Evolutionary conservation across 495 filamentous ascomycete genomes (phyloP).

Genomic region (Penicillium samsonianum): DNA sequence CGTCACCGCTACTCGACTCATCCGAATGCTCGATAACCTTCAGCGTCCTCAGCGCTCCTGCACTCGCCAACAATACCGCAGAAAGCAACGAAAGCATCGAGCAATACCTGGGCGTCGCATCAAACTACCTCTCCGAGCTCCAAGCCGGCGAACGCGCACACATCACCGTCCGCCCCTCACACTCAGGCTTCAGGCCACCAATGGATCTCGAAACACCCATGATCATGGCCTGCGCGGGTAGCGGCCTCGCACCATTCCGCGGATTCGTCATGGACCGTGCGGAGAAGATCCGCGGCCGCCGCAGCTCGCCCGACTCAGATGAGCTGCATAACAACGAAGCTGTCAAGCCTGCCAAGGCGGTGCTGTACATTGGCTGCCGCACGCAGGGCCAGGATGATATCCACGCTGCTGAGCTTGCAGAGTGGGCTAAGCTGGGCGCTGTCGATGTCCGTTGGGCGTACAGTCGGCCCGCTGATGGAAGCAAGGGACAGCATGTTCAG

Average conservation of each 20-base stretch:
- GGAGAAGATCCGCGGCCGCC: slow-evolving; percentile 52
- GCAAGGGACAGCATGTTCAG: slow-evolving; percentile 56
- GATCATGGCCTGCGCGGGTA: slow-evolving; percentile 62
- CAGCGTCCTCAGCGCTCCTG: slow-evolving; percentile 59
- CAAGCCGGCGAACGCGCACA: slow-evolving; percentile 60
- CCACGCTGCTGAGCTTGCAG: slow-evolving; percentile 58
- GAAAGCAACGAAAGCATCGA: slow-evolving; percentile 33
- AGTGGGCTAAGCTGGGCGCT: slow-evolving; percentile 59
- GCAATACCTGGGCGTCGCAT: slow-evolving; percentile 58
- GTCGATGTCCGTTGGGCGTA: slow-evolving; percentile 61
- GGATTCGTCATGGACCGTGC: slow-evolving; percentile 71
- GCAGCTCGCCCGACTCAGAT: slow-evolving; percentile 19
- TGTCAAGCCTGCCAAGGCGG: slow-evolving; percentile 52
- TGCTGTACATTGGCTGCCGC: slow-evolving; percentile 67
- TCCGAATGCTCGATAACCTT: slow-evolving; percentile 65
- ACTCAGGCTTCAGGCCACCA: slow-evolving; percentile 68
- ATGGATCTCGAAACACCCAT: slow-evolving; percentile 60
- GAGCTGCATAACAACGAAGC: slow-evolving; percentile 14
- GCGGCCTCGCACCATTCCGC: slow-evolving; percentile 67
- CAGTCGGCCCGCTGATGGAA: slow-evolving; percentile 40
- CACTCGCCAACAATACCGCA: slow-evolving; percentile 37
- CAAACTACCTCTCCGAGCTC: slow-evolving; percentile 59
- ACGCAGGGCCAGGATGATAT: slow-evolving; percentile 58
- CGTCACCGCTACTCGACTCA: slow-evolving; percentile 64
- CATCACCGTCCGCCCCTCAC: slow-evolving; percentile 57